Percentiles rank a stretch among this genome's conserved stretches.
phyloP scores from a whole-genome alignment of 116 monocot species.

The Cymodocea nodosa region DNA sequence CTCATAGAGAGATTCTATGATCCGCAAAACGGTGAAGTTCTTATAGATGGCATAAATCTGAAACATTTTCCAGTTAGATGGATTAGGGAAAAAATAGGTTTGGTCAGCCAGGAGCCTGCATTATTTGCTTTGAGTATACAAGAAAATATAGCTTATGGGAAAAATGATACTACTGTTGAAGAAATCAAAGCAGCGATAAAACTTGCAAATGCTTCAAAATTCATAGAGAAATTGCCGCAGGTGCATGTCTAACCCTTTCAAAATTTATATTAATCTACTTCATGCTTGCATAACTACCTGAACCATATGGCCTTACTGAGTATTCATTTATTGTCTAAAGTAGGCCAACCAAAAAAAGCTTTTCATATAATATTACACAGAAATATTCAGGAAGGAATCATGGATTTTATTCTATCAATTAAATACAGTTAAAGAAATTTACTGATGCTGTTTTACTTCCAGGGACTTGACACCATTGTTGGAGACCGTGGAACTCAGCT shows the following conservation, averaged over 20 bases:
- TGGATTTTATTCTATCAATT: not conserved
- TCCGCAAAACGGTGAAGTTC: constrained; percentile 61
- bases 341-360: too few relatives aligned
- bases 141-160: constrained; percentile 73
- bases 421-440: too few relatives aligned
- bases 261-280: constrained; percentile 60
- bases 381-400: too few relatives aligned
- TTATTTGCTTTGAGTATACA: constrained; percentile 50
- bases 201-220: constrained; percentile 59
- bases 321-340: too few relatives aligned
- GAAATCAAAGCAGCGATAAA: constrained; percentile 50
- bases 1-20: constrained; percentile 78
- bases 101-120: constrained; percentile 73
- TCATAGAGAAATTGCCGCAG: constrained; percentile 67
- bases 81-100: constrained; percentile 60
- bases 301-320: too few relatives aligned
- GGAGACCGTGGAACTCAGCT: constrained; percentile 61
- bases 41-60: constrained; percentile 59
- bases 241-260: constrained; percentile 33
- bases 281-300: too few relatives aligned
- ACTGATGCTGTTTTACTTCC: constrained; percentile 1
- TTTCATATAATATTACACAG: not conserved
- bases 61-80: constrained; percentile 54
- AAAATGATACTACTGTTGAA: constrained; percentile 40
- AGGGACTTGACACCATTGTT: constrained; percentile 26